A percentile compares a stretch with the other conserved stretches of the same genome.
These are phyloP conservation scores for Chlorella sp. DNA, from an alignment of 139 green algal species.

Conservation along the genomic window DNA sequence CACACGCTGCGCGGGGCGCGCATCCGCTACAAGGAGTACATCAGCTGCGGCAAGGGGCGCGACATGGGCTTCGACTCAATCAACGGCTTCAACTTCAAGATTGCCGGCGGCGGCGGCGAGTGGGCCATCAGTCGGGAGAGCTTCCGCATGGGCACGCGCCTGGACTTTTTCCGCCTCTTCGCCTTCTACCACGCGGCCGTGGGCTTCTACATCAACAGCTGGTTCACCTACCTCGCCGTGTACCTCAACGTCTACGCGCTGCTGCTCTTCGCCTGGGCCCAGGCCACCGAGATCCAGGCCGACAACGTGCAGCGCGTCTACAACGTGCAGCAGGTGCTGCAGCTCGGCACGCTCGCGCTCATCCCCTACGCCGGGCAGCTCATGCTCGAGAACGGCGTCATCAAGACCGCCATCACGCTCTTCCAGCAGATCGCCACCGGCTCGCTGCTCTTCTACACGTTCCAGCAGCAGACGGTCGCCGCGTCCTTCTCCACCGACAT, in stretches of 20 bases:
- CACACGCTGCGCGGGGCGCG: slow-evolving; percentile 61
- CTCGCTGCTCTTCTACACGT: slow-evolving; percentile 47
- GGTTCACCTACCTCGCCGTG: slow-evolving; percentile 22
- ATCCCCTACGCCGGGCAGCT: slow-evolving; percentile 44
- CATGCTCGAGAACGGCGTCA: slow-evolving; percentile 32
- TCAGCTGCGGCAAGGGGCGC: slow-evolving; percentile 64
- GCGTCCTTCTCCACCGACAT: slow-evolving; percentile 19
- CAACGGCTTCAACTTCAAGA: slow-evolving; percentile 86
- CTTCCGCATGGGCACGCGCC: slow-evolving; percentile 42
- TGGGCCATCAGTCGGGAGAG: slow-evolving; percentile 75
- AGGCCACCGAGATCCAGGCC: slow-evolving; percentile 13
- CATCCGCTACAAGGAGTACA: slow-evolving; percentile 66
- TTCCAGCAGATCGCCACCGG: slow-evolving; percentile 26
- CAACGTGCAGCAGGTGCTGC: slow-evolving; percentile 44
- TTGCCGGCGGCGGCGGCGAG: slow-evolving; percentile 71
- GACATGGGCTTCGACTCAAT: slow-evolving; percentile 94
- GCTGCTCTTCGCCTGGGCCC: slow-evolving; percentile 33
- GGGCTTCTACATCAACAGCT: slow-evolving; percentile 43
- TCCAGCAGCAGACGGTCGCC: slow-evolving; percentile 31
- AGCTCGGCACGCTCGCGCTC: slow-evolving; percentile 38
- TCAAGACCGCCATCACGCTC: slow-evolving; percentile 23
- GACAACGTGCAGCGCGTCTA: slow-evolving; percentile 28
- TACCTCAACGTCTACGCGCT: slow-evolving; percentile 43
- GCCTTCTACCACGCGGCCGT: slow-evolving; percentile 29
- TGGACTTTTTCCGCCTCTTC: slow-evolving; percentile 39